Percentiles rank a stretch among this genome's conserved stretches.
These are phyloP conservation scores for Saxophila tyrrhenica DNA, from an alignment of 495 filamentous ascomycete species.

Conservation along the genomic window DNA sequence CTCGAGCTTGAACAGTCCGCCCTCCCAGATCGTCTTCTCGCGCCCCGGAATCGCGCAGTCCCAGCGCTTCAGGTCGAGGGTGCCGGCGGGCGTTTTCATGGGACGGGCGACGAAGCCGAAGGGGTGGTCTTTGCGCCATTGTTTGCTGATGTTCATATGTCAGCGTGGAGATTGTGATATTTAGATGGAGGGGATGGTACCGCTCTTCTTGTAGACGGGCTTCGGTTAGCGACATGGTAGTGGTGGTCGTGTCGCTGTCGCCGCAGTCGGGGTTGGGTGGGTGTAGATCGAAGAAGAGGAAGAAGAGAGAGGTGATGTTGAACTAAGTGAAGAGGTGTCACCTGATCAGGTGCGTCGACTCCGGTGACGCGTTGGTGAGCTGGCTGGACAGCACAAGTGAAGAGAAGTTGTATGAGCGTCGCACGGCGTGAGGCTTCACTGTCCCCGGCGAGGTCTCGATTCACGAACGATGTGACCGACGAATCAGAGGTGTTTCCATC, in stretches of 20 bases:
- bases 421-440: neutral
- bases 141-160: conserved; percentile 49
- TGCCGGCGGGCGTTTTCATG: conserved; percentile 61
- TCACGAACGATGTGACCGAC: too few species aligned
- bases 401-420: neutral
- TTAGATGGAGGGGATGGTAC: conserved; percentile 34
- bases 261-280: too few species aligned
- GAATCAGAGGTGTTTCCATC: neutral
- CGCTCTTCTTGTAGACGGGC: conserved; percentile 87
- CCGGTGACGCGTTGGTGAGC: neutral
- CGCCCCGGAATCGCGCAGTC: conserved; percentile 94
- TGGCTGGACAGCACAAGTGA: neutral
- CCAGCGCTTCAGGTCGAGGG: conserved; percentile 89
- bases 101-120: conserved; percentile 97
- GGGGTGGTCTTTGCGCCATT: conserved; percentile 92
- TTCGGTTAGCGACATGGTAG: conserved; percentile 69
- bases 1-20: conserved; percentile 86
- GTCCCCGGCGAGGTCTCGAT: neutral
- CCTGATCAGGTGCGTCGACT: too few species aligned
- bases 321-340: too few species aligned
- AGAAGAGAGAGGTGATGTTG: neutral
- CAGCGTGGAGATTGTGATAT: conserved; percentile 11
- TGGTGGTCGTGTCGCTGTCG: conserved; percentile 27
- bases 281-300: too few species aligned
- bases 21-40: conserved; percentile 92